Evolutionary conservation across 2,329 filamentous ascomycete species (phyloP).

Genomic region (Tympanopsis confertula): DNA sequence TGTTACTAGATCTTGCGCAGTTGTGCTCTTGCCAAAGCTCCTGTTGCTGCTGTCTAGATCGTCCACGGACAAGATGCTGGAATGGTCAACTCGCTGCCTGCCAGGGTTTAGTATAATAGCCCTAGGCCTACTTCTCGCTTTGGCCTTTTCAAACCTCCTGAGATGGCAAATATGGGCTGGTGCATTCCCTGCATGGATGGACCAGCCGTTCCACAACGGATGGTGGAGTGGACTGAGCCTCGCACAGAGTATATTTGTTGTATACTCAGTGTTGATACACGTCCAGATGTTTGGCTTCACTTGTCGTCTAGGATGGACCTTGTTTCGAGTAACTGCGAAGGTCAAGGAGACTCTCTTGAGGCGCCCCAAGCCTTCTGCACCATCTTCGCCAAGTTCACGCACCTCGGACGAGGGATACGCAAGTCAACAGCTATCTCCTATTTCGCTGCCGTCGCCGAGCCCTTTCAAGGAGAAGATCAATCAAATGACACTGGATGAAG

Average conservation of each 20-base stretch:
- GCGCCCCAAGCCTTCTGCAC: no score
- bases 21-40: no score
- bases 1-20: no score
- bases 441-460: neutral
- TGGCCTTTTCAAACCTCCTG: no score
- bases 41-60: no score
- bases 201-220: neutral
- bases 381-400: neutral
- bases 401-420: neutral
- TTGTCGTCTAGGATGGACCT: neutral
- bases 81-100: slow-evolving; percentile 15
- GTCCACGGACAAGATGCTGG: slow-evolving; percentile 12
- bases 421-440: no score
- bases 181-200: neutral
- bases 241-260: neutral
- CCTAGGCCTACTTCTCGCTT: slow-evolving; percentile 8
- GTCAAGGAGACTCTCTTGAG: neutral
- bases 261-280: neutral
- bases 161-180: neutral
- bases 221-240: no score
- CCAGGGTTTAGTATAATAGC: slow-evolving; percentile 16
- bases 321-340: neutral
- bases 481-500: neutral
- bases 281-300: neutral
- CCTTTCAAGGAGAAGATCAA: neutral